Conservation (phyloP, 768 basidiomycete genomes). For the Termitomyces sp. region DNA sequence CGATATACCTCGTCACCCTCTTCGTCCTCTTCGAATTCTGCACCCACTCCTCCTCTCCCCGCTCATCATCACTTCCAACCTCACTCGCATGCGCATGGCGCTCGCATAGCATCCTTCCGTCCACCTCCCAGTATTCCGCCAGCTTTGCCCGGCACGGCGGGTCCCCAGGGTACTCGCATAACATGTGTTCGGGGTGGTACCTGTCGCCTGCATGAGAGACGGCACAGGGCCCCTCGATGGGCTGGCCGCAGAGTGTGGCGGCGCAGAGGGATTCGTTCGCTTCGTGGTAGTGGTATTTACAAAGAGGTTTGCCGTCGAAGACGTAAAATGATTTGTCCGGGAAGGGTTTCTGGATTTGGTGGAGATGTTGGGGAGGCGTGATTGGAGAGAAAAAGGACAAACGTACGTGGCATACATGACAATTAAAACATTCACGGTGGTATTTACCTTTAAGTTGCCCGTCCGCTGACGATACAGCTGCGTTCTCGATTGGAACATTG, state of each 20-base stretch:
- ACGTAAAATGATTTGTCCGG: slow-evolving; percentile 93
- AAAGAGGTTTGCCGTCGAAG: slow-evolving; percentile 84
- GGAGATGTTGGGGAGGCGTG: background rate
- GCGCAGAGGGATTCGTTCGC: slow-evolving; percentile 88
- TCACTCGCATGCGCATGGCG: slow-evolving; percentile 53
- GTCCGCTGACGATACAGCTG: slow-evolving; percentile 87
- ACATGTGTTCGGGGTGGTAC: slow-evolving; percentile 87
- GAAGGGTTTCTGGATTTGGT: slow-evolving; percentile 66
- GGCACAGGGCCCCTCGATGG: slow-evolving; percentile 92
- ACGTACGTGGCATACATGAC: slow-evolving; percentile 71
- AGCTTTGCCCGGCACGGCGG: slow-evolving; percentile 51
- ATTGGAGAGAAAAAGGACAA: slow-evolving; percentile 2
- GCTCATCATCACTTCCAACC: slow-evolving; percentile 24
- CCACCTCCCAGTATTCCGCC: slow-evolving; percentile 89
- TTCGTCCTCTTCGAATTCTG: slow-evolving; percentile 60
- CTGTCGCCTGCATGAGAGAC: slow-evolving; percentile 77
- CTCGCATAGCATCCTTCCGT: slow-evolving; percentile 84
- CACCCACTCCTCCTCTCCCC: slow-evolving; percentile 28
- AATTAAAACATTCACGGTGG: slow-evolving; percentile 89
- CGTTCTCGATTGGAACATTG: slow-evolving; percentile 81
- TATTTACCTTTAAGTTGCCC: slow-evolving; percentile 97
- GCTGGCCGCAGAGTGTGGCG: slow-evolving; percentile 72
- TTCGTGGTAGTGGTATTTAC: slow-evolving; percentile 92
- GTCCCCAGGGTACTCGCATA: slow-evolving; percentile 66
- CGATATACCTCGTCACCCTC: slow-evolving; percentile 79